phyloP scores from a whole-genome alignment of 192 early-diverging fungal genomes.

The Coemansia sp. region DNA sequence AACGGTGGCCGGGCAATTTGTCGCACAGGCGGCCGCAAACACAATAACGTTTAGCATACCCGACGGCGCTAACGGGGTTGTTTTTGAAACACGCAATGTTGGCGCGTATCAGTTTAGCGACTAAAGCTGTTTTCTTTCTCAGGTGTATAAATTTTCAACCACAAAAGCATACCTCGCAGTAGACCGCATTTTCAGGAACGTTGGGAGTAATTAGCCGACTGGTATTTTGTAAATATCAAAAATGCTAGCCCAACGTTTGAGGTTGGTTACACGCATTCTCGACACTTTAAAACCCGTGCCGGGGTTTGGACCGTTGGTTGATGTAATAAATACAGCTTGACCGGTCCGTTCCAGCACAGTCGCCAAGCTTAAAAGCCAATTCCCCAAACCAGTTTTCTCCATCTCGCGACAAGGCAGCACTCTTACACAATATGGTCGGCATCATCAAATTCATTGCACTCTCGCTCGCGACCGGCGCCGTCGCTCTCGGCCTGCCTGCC shows the following conservation, averaged over 20 bases:
- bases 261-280: background rate
- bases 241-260: background rate
- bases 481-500: slow-evolving; percentile 13
- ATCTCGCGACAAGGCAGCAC: background rate
- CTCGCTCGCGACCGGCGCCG: slow-evolving; percentile 10
- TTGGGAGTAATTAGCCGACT: background rate
- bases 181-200: background rate
- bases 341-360: background rate
- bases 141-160: background rate
- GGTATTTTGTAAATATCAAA: background rate
- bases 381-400: background rate
- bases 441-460: slow-evolving; percentile 20
- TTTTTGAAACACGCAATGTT: slow-evolving; percentile 23
- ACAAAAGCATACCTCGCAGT: background rate
- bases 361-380: background rate
- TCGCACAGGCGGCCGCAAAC: background rate
- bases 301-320: background rate
- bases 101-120: slow-evolving; percentile 21
- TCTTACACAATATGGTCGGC: slow-evolving; percentile 21
- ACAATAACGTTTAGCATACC: slow-evolving; percentile 7
- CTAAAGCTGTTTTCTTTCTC: background rate
- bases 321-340: background rate
- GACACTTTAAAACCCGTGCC: background rate
- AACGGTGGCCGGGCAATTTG: slow-evolving; percentile 7
- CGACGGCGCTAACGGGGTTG: slow-evolving; percentile 8